These are phyloP conservation scores for Kazachstania kunashirensis DNA, from an alignment of 805 yeast species.

Conservation along the genomic window DNA sequence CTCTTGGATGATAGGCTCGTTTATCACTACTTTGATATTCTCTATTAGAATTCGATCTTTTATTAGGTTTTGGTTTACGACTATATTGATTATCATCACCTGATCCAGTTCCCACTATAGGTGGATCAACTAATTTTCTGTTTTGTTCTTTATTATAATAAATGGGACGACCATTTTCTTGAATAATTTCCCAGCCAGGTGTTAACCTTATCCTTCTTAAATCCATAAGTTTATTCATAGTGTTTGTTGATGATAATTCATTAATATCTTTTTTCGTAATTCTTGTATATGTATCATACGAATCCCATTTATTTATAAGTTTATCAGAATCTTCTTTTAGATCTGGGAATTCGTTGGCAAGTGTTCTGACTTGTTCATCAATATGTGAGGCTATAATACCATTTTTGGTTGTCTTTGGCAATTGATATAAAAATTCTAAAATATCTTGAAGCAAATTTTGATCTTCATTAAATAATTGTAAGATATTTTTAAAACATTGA, in stretches of 20 bases:
- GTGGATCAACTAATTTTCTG: slow-evolving; percentile 26
- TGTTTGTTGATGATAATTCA: slow-evolving; percentile 11
- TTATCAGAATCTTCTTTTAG: slow-evolving; percentile 26
- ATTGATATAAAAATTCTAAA: slow-evolving; percentile 45
- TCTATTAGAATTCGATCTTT: background rate
- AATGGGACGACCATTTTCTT: slow-evolving; percentile 28
- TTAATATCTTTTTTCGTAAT: slow-evolving; percentile 51
- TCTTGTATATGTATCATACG: slow-evolving; percentile 70
- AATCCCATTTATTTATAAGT: slow-evolving; percentile 60
- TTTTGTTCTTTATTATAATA: slow-evolving; percentile 27
- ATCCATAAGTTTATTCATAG: slow-evolving; percentile 18
- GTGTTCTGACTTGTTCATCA: slow-evolving; percentile 42
- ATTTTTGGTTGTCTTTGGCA: slow-evolving; percentile 70
- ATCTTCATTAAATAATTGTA: slow-evolving; percentile 34
- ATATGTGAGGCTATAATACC: slow-evolving; percentile 67
- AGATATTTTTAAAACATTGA: slow-evolving; percentile 56
- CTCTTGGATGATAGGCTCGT: background rate
- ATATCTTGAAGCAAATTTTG: slow-evolving; percentile 35
- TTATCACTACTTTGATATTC: background rate
- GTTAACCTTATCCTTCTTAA: slow-evolving; percentile 27
- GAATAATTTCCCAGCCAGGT: slow-evolving; percentile 29
- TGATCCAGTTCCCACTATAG: slow-evolving; percentile 8
- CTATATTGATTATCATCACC: background rate
- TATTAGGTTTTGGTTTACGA: background rate
- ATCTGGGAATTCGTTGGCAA: slow-evolving; percentile 23